Evolutionary conservation across 768 basidiomycete species (phyloP), one percentile per base, ranked within the genome.

Genomic region (Cytidiella melzeri): DNA sequence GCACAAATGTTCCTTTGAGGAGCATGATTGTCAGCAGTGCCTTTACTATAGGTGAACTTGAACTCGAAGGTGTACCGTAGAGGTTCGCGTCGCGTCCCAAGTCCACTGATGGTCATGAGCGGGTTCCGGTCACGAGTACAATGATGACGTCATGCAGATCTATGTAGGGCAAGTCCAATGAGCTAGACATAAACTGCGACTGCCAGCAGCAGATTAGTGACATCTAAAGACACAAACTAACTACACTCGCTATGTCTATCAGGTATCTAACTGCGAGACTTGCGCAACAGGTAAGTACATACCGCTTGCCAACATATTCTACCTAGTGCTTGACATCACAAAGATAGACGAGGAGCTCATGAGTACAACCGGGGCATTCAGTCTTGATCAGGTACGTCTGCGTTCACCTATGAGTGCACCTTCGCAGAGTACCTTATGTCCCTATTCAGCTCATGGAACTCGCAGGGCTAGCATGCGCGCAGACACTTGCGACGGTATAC

Each of bases 341-440:
- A 57, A 93, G 89, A 94, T 98, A 45, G 95, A 98, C 60, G 86
- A 90, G 60, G 90, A 96, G 61, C 81, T 98, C 42, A 97, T 98
- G 95, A 82, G 76, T 55, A 52, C 76, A 2, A 70, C 74, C n/a
- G 93, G 93, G 1, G 92, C 92, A 4, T 98, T 95, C 73, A 94
- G 91, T 63, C 69, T 98, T 38, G 94, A 98, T 60, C 95, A 95
- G 76, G 92, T 84, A 51, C 48, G 61, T 46, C n/a, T n/a, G n/a
- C n/a, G n/a, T n/a, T n/a, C n/a, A 25, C 7, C 19, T 37, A 3
- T 11, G 41, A 3, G 18, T 11, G 3, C 19, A 20, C 3, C 45
- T 5, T 36, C n/a, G n/a, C 27, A 20, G 7, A 5, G 11, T 13
- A 23, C 12, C 40, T 41, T 18, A 45, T 20, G 3, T 41, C 15